Evolutionary conservation across 495 filamentous ascomycete genomes (phyloP).

Genomic region (Penicillium canariense): DNA sequence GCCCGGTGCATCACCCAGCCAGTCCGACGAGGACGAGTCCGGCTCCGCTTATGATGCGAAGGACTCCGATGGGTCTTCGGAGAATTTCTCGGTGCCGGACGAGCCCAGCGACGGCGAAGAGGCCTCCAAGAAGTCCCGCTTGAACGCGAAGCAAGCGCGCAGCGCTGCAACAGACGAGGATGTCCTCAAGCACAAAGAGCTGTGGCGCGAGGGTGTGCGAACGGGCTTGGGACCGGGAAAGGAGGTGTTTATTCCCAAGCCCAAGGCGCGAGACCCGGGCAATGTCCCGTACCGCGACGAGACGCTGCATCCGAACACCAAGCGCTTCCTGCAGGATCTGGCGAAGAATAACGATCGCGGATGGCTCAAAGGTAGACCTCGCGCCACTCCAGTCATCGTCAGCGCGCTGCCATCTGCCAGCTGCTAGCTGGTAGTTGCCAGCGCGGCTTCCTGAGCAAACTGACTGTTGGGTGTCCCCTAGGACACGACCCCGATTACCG

Average conservation of each 20-base stretch:
- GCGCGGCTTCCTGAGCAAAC: neutral
- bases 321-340: slow-evolving; percentile 73
- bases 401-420: neutral
- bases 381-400: neutral
- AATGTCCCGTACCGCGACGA: slow-evolving; percentile 65
- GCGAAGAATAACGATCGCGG: slow-evolving; percentile 73
- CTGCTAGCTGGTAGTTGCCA: neutral
- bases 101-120: slow-evolving; percentile 21
- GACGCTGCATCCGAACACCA: slow-evolving; percentile 75
- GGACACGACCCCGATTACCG: slow-evolving; percentile 76
- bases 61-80: slow-evolving; percentile 11
- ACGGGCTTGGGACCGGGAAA: slow-evolving; percentile 58
- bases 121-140: slow-evolving; percentile 14
- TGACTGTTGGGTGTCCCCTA: slow-evolving; percentile 23
- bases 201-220: slow-evolving; percentile 58
- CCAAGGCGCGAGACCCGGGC: slow-evolving; percentile 65
- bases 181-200: slow-evolving; percentile 44
- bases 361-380: slow-evolving; percentile 71
- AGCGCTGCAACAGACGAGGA: slow-evolving; percentile 6
- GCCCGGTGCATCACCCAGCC: slow-evolving; percentile 26
- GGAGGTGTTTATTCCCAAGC: slow-evolving; percentile 66
- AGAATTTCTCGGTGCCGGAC: slow-evolving; percentile 22
- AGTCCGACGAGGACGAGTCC: slow-evolving; percentile 21
- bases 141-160: slow-evolving; percentile 16
- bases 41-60: slow-evolving; percentile 31